Evolutionary conservation across 305 asterid genomes (phyloP), one percentile per base, ranked within the genome.

Genomic region (Rubia tinctorum): DNA sequence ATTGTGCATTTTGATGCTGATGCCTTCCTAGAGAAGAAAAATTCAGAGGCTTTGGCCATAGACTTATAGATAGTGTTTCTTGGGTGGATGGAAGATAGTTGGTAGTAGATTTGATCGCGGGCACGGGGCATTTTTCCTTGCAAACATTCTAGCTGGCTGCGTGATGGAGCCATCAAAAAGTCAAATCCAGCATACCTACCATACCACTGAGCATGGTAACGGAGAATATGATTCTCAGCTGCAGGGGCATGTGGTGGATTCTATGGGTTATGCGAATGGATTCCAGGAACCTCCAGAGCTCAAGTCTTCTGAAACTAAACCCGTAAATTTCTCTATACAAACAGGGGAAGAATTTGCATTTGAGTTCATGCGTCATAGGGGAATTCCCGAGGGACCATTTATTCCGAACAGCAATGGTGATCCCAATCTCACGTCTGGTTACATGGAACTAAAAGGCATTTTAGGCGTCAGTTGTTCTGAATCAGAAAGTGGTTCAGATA

Each of bases 301-400:
- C 60, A 82, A 72, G 69, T 77, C 80, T 79, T 77, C 84, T 64
- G 90, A 83, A 78, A 74, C 88, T 79, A 88, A 83, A 69, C 94
- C 90, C 61, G 90, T 83, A 64, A 87, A 90, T 80, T 88, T 75
- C 86, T 88, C 96, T 44, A 84, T 90, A 72, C 95, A 83, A 81
- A 90, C 96, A 15, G 96, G 96, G 53, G 96, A 90, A 78, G 96
- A 88, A 80, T 90, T 90, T 76, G 77, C 91, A 61, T 85, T 88
- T 42, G 93, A 90, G 72, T 90, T 90, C 80, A 90, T 90, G 92
- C 92, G 81, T 15, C 92, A 88, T 71, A 78, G 90, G 63, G 84
- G 84, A 74, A 87, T 82, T 81, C 86, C 88, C 23, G 79, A 80
- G 83, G 78, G 80, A 74, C 83, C 88, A 69, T 74, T 75, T 74